These are phyloP conservation scores for Colletotrichum shisoi DNA, from an alignment of 2,329 filamentous ascomycete genomes.

Conservation along the genomic window DNA sequence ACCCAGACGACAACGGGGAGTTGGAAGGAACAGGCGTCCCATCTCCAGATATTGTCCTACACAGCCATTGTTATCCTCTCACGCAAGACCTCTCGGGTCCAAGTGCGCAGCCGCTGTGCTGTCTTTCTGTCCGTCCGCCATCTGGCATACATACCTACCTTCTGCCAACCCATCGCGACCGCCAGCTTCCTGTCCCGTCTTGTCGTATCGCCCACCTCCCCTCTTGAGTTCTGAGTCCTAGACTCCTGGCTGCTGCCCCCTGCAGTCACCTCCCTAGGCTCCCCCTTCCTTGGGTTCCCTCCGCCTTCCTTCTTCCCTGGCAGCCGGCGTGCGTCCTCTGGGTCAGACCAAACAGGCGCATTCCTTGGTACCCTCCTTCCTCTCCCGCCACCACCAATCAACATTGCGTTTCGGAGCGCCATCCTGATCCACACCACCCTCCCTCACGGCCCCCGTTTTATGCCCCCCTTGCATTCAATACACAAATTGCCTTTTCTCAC, in stretches of 20 bases:
- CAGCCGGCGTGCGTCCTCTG: constrained; percentile 27
- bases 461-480: constrained; percentile 35
- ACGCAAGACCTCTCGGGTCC: constrained; percentile 1
- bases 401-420: not conserved
- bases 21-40: constrained; percentile 32
- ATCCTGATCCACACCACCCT: constrained; percentile 27
- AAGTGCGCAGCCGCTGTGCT: constrained; percentile 30
- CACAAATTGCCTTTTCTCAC: constrained; percentile 38
- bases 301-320: constrained; percentile 32
- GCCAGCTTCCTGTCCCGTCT: not conserved
- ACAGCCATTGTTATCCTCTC: constrained; percentile 2
- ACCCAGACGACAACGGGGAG: constrained; percentile 14
- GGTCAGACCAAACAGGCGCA: constrained; percentile 36
- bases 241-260: constrained; percentile 7
- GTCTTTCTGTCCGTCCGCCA: constrained; percentile 1
- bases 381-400: constrained; percentile 12
- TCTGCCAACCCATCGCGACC: not conserved
- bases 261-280: not conserved
- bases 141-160: not conserved
- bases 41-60: constrained; percentile 17
- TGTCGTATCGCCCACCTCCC: constrained; percentile 10
- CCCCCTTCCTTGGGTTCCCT: constrained; percentile 29
- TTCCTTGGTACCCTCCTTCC: constrained; percentile 25
- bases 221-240: not conserved
- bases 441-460: constrained; percentile 28